Percentiles rank a stretch among this genome's conserved stretches.
Evolutionary conservation across 2,329 filamentous ascomycete genomes (phyloP).

Genomic region (Colletotrichum viniferum): DNA sequence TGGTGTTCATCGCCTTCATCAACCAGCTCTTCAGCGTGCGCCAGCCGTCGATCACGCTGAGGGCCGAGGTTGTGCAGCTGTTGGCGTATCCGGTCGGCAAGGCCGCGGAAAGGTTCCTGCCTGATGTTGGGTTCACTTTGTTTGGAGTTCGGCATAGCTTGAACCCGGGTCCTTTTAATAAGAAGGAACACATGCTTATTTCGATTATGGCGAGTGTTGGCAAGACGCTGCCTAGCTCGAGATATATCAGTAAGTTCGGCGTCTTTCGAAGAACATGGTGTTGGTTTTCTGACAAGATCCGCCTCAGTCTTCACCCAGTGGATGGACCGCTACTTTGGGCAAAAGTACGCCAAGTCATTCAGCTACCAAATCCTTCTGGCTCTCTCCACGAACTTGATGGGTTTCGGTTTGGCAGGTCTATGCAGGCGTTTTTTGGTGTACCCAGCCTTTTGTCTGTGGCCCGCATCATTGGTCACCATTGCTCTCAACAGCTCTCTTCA

Average conservation of each 20-base stretch:
- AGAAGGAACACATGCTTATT: slow-evolving; percentile 60
- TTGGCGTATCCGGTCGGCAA: slow-evolving; percentile 42
- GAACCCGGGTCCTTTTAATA: slow-evolving; percentile 56
- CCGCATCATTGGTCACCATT: slow-evolving; percentile 49
- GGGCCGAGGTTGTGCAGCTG: slow-evolving; percentile 44
- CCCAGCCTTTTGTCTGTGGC: slow-evolving; percentile 56
- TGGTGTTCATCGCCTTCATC: slow-evolving; percentile 32
- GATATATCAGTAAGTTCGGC: slow-evolving; percentile 34
- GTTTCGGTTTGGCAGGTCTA: slow-evolving; percentile 55
- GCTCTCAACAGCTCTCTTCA: slow-evolving; percentile 48
- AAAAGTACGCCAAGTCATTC: slow-evolving; percentile 44
- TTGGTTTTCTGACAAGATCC: neutral
- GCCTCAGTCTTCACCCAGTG: slow-evolving; percentile 52
- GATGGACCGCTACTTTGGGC: slow-evolving; percentile 46
- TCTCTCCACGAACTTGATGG: slow-evolving; percentile 54
- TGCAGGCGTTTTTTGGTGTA: slow-evolving; percentile 52
- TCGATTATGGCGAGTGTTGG: slow-evolving; percentile 62
- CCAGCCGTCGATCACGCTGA: slow-evolving; percentile 43
- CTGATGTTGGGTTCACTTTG: slow-evolving; percentile 36
- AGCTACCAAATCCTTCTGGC: slow-evolving; percentile 51
- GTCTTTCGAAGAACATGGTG: slow-evolving; percentile 21
- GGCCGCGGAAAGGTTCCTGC: slow-evolving; percentile 35
- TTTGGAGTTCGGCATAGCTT: slow-evolving; percentile 41
- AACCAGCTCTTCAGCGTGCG: slow-evolving; percentile 48
- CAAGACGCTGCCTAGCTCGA: slow-evolving; percentile 47